Conservation (phyloP, 1,284 basidiomycete species). For the Blastosporella zonata region DNA sequence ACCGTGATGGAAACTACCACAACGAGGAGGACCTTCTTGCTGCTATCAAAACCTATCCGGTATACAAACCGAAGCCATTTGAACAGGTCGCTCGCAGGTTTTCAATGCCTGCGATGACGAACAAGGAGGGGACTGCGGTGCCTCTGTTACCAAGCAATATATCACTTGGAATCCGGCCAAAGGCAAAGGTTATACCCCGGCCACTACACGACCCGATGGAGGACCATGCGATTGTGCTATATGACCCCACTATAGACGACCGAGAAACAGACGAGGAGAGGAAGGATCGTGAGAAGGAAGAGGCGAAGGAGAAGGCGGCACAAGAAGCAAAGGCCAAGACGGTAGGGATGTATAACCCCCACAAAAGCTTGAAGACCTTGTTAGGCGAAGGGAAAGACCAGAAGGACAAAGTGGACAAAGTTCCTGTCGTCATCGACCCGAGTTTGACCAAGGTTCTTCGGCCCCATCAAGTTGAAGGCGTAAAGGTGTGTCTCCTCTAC, state of each 20-base stretch:
- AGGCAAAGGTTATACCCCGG: constrained; percentile 81
- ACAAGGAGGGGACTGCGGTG: constrained; percentile 74
- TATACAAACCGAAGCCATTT: constrained; percentile 83
- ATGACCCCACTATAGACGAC: constrained; percentile 95
- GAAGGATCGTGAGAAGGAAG: constrained; percentile 67
- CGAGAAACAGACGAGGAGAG: constrained; percentile 83
- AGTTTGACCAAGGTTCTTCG: constrained; percentile 83
- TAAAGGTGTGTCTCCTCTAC: constrained; percentile 64
- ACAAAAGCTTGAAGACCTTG: constrained; percentile 86
- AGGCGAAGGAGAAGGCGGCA: constrained; percentile 59
- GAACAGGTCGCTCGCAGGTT: constrained; percentile 66
- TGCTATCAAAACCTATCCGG: constrained; percentile 75
- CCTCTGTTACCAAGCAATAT: constrained; percentile 64
- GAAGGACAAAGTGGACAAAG: constrained; percentile 71
- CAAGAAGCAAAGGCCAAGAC: constrained; percentile 68
- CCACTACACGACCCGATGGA: constrained; percentile 97
- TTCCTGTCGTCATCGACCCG: constrained; percentile 97
- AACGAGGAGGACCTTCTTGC: constrained; percentile 57
- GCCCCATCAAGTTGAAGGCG: constrained; percentile 98
- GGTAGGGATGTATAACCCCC: constrained; percentile 78
- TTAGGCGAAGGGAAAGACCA: constrained; percentile 77
- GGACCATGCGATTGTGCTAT: constrained; percentile 96
- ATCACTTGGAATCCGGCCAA: constrained; percentile 85
- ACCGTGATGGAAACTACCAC: constrained; percentile 51
- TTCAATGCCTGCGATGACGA: constrained; percentile 85